Base-by-base conservation (phyloP, 805 yeast genomes). In the Zygosaccharomyces siamensis region DNA sequence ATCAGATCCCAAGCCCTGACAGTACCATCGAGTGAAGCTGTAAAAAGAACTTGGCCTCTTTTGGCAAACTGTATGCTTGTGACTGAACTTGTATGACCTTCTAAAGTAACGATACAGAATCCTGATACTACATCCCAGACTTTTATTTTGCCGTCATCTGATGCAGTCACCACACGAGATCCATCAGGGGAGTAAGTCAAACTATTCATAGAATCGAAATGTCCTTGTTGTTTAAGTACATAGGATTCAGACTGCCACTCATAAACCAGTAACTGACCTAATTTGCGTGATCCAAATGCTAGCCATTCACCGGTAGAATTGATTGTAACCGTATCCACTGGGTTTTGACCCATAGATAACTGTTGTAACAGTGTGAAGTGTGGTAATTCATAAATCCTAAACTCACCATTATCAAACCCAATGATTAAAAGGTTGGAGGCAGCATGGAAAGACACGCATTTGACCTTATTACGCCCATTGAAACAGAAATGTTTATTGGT, bases 231-330 rank as follows among this genome's bases (percentile, higher is more conserved):
- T 64, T 92, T 90, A 55, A 93, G 73, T 41, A 93, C 85, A 63
- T 92, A 93, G 0, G 97, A 87, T 66, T 93, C 99, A 4, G 96
- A 86, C 71, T 93, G 97, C 99, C 99, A 93, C 74, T 93, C 99
- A 74, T 95, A 93, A 0, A 93, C 99, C 49, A 93, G 71, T 50
- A 93, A 71, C 69, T 93, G 99, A n/a, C 99, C 99, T 26, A 87
- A 68, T 61, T 82, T 83, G 30, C 89, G 71, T 0, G 97, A 89
- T 4, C 99, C 99, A 67, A 93, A 87, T 0, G 97, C 96, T 28
- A 93, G 73, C 99, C 99, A 93, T 67, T 93, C 99, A 30, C 99
- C 99, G 5, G 90, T 73, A 2, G 74, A 68, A 65, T 92, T 93
- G 33, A 93, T 78, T 8, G 81, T 68, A 3, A 93, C 92, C 2